Conservation (phyloP, 345 rosid genomes). For the Lagerstroemia speciosa region DNA sequence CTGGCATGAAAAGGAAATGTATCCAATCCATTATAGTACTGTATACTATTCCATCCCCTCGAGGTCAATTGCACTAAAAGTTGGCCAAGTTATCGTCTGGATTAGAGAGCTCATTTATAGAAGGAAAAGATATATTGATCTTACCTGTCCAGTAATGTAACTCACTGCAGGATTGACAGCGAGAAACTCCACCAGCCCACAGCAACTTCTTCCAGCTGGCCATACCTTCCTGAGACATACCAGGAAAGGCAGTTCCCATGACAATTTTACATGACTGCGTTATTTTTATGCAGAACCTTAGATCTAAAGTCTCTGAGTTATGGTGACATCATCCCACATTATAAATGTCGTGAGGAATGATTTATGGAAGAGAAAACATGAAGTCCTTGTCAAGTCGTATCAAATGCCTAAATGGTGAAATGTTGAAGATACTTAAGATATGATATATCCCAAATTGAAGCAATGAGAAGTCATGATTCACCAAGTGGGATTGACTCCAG, state of each 20-base stretch:
- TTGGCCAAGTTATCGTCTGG: too few relatives aligned
- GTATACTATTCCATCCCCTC: constrained; percentile 19
- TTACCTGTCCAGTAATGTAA: constrained; percentile 94
- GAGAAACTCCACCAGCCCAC: constrained; percentile 94
- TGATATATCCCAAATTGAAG: background rate
- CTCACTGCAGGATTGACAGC: constrained; percentile 81
- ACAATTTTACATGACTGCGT: background rate
- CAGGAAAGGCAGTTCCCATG: background rate
- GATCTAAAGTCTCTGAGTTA: too few relatives aligned
- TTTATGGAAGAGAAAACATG: too few relatives aligned
- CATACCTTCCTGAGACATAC: constrained; percentile 66
- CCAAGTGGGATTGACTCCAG: constrained; percentile 82
- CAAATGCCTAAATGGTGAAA: background rate
- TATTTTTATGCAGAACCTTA: background rate
- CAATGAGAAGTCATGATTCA: constrained; percentile 15
- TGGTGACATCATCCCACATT: too few relatives aligned
- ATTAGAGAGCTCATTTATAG: too few relatives aligned
- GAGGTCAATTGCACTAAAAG: constrained; percentile 85
- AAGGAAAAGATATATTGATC: background rate
- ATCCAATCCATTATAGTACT: too few relatives aligned
- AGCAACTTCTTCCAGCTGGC: constrained; percentile 96
- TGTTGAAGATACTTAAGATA: background rate
- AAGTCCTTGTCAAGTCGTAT: background rate
- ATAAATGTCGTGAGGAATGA: too few relatives aligned
- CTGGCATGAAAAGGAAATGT: too few relatives aligned